Conservation (phyloP, 345 rosid species). For the Nasturtium officinale region DNA sequence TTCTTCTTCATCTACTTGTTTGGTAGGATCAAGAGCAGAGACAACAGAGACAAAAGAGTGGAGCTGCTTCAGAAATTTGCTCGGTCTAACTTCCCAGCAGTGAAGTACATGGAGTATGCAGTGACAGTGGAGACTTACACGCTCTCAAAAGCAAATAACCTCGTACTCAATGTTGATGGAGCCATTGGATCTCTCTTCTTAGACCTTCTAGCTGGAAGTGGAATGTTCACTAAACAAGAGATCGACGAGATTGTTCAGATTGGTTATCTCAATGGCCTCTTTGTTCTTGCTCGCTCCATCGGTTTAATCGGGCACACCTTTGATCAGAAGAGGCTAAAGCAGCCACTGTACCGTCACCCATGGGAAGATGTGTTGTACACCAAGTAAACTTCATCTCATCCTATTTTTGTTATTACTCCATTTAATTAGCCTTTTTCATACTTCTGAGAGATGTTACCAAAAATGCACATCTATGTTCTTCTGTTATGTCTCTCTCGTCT, state of each 20-base stretch:
- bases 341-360: conserved; percentile 94
- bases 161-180: conserved; percentile 87
- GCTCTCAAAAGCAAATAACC: conserved; percentile 81
- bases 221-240: conserved; percentile 92
- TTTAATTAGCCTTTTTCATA: conserved; percentile 32
- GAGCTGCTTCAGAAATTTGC: conserved; percentile 88
- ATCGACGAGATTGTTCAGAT: conserved; percentile 90
- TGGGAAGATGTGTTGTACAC: conserved; percentile 99
- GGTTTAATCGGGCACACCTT: conserved; percentile 93
- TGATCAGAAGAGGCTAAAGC: conserved; percentile 98
- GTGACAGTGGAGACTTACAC: conserved; percentile 91
- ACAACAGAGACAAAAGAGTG: conserved; percentile 96
- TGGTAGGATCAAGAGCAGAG: conserved; percentile 91
- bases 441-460: conserved; percentile 26
- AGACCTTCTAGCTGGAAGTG: conserved; percentile 94
- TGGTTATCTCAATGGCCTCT: conserved; percentile 88
- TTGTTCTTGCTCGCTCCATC: conserved; percentile 88
- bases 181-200: conserved; percentile 93
- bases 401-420: conserved; percentile 10
- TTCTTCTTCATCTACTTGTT: conserved; percentile 14
- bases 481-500: conserved; percentile 17
- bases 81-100: conserved; percentile 89
- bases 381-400: conserved; percentile 55
- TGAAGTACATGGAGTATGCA: conserved; percentile 93
- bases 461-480: conserved; percentile 24